Base-by-base conservation (phyloP, 78 protist species). In the Isochrysis galbana region DNA sequence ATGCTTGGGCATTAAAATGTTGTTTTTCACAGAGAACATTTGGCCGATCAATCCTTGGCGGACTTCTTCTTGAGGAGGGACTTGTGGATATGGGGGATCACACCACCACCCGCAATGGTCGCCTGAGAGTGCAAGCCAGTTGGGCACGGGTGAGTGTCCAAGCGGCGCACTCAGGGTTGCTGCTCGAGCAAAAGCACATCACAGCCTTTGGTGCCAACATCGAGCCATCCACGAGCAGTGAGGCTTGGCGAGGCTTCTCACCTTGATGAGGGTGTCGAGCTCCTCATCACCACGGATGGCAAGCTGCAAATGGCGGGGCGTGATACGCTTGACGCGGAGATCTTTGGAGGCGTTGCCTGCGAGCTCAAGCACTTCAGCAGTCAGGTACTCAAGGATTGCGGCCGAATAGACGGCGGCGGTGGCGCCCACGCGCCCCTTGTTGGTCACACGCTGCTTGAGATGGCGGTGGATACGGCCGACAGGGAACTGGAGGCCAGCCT, bases 31-130 rank as follows among this genome's bases (percentile, higher is more conserved):
- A n/a, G n/a, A n/a, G n/a, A n/a, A n/a, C n/a, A n/a, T n/a, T 54
- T 54, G n/a, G n/a, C n/a, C n/a, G n/a, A n/a, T 70, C 61, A 69
- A 14, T 91, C 82, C 41, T 91, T 91, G 87, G 69, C 51, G 34
- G 55, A 44, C 80, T 47, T 70, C 93, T 93, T 95, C 94, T 78
- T 93, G 93, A 93, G 84, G 82, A 97, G 96, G 25, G 92, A 74
- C 88, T 92, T 94, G 98, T 98, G 99, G 91, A 98, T 97, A 95
- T 97, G 97, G 23, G 99, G 99, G 46, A 98, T 78, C 80, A 97
- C 98, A 86, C 99, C 99, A 36, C 99, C 99, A 42, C 98, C 99
- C 0, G 99, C 98, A 32, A 98, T 98, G 93, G 99, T 97, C 46
- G 97, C 98, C n/a, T n/a, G n/a, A n/a, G n/a, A n/a, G n/a, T n/a